Percentiles rank a stretch among this genome's conserved stretches.
These are phyloP conservation scores for Cadophora gregata DNA, from an alignment of 2,329 filamentous ascomycete genomes.

Conservation along the genomic window DNA sequence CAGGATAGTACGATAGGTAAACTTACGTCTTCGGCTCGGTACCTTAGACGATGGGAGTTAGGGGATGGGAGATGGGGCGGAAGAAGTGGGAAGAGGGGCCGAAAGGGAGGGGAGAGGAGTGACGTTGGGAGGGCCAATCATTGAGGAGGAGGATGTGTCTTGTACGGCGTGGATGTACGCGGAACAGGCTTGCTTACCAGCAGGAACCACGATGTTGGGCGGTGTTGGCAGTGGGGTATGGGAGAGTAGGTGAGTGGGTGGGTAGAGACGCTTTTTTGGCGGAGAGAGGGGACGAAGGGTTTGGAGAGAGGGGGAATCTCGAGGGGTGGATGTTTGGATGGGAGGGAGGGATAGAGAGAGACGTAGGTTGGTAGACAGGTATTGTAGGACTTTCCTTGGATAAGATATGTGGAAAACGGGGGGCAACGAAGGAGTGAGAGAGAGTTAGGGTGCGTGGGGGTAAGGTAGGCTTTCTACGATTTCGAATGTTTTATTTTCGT, in stretches of 20 bases:
- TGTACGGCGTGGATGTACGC: no score
- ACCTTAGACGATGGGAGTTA: no score
- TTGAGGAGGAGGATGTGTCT: neutral
- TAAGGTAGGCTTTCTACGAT: no score
- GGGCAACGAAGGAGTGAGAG: no score
- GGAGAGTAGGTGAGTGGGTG: neutral
- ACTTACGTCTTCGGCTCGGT: no score
- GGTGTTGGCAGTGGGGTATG: neutral
- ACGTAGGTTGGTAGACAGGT: neutral
- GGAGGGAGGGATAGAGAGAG: neutral
- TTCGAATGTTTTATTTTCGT: neutral
- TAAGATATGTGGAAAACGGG: no score
- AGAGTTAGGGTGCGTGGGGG: no score
- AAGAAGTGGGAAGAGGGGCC: neutral
- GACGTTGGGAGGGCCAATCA: conserved; percentile 7
- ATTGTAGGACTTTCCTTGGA: no score
- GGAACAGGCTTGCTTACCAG: neutral
- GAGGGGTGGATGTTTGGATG: neutral
- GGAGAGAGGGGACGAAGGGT: neutral
- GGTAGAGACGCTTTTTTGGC: conserved; percentile 7
- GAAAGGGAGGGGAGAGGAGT: neutral
- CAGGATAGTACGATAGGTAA: no score
- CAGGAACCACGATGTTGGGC: conserved; percentile 7
- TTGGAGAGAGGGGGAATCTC: neutral
- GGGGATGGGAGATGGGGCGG: no score